Evolutionary conservation across 495 filamentous ascomycete genomes (phyloP), one percentile per base, ranked within the genome.

Genomic region (Penicillium paxilli): DNA sequence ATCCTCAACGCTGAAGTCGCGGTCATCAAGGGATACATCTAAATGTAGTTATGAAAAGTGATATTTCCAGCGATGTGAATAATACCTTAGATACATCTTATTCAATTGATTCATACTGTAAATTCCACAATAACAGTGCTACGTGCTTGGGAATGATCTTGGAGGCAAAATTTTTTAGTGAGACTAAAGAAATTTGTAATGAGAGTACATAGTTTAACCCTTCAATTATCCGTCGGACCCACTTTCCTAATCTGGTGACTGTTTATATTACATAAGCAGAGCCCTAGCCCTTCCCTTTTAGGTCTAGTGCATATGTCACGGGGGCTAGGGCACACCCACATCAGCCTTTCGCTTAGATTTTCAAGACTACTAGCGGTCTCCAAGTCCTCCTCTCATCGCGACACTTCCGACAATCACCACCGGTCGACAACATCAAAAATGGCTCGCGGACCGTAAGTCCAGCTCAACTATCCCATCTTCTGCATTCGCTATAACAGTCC

Each of bases 1-100:
- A 95, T 97, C 67, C 73, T 98, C 51, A 97, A 97, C 68, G 90
- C 92, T 11, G 94, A 97, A 69, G 90, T 92, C 28, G 92, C 93
- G 30, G 84, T 96, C 21, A 81, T 96, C 45, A 95, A 92, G 75
- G 94, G 92, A 8, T 90, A 86, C 59, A 78, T 91, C 57, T 92
- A 81, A 75, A 62, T 23, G 12, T 62, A 47, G 7, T 51, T 54
- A 58, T 47, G 51, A 62, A 63, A 58, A 63, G 57, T 62, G 58
- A 44, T 44, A 44, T 37, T 60, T 54, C 57, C 48, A 67, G 61
- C 58, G 61, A 64, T 58, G 49, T 62, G 44, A 54, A 64, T 60
- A 62, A 46, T 59, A 60, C 44, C 57, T 51, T 51, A 30, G 12
- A 23, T 47, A 52, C 14, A 52, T 26, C 14, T 47, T 16, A 42